Percentiles rank a stretch among this genome's conserved stretches.
Conservation (phyloP, 2,329 filamentous ascomycete genomes). For the Pezicula rhizophila region DNA sequence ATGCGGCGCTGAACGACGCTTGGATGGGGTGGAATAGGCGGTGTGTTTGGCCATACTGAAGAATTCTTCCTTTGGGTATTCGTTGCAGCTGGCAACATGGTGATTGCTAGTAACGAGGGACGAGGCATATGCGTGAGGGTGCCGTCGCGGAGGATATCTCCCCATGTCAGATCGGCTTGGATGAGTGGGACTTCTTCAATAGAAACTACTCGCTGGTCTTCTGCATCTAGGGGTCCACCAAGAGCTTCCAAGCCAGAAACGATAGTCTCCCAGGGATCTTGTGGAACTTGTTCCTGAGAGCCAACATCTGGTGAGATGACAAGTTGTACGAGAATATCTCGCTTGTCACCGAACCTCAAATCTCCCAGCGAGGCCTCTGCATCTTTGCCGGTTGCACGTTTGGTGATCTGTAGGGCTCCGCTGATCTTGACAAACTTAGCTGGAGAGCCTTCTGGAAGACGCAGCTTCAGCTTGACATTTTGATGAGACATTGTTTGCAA, state of each 20-base stretch:
- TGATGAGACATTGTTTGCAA: conserved; percentile 96
- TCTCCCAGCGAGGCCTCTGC: conserved; percentile 90
- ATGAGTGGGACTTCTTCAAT: conserved; percentile 94
- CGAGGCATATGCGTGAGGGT: conserved; percentile 79
- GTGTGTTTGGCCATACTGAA: conserved; percentile 56
- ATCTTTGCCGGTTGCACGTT: conserved; percentile 88
- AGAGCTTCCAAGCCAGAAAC: conserved; percentile 92
- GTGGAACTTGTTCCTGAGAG: conserved; percentile 72
- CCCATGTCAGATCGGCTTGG: conserved; percentile 89
- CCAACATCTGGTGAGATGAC: conserved; percentile 84
- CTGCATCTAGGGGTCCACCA: conserved; percentile 78
- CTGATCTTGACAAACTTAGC: conserved; percentile 99
- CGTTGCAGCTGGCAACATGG: conserved; percentile 70
- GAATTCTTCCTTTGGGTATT: conserved; percentile 51
- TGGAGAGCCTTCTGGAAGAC: conserved; percentile 89
- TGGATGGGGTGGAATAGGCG: conserved; percentile 90
- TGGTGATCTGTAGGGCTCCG: conserved; percentile 91
- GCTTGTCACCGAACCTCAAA: conserved; percentile 89
- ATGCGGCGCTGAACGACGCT: conserved; percentile 93
- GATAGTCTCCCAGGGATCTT: conserved; percentile 96
- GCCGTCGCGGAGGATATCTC: conserved; percentile 87
- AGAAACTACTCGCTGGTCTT: conserved; percentile 75
- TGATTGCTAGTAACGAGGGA: conserved; percentile 88
- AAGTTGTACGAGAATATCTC: conserved; percentile 87
- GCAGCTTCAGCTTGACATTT: conserved; percentile 92